Percentiles rank a stretch among this genome's conserved stretches.
Evolutionary conservation across 306 rosid genomes (phyloP).

Genomic region (Canavalia gladiata): DNA sequence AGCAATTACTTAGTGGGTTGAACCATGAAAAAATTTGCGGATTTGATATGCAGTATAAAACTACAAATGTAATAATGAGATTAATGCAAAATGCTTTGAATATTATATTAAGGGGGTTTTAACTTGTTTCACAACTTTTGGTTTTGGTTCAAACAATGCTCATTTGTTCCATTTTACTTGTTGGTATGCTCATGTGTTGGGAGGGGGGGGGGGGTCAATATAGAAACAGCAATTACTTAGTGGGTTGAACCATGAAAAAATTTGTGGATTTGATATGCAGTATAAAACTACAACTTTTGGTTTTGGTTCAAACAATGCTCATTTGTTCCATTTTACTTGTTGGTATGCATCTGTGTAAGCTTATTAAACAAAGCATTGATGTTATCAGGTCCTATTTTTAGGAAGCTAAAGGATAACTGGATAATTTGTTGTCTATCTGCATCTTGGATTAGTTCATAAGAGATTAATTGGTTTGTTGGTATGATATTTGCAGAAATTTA

Average conservation of each 20-base stretch:
- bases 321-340: background rate
- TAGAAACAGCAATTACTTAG: no score
- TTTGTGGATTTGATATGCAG: background rate
- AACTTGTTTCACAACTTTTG: conserved; percentile 14
- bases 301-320: background rate
- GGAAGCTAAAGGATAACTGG: background rate
- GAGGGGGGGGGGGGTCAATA: no score
- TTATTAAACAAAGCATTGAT: conserved; percentile 3
- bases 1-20: background rate
- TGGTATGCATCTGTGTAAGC: conserved; percentile 2
- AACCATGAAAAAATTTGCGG: background rate
- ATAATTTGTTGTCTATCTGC: conserved; percentile 21
- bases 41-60: background rate
- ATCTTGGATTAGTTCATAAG: conserved; percentile 21
- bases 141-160: background rate
- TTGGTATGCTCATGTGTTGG: background rate
- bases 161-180: background rate
- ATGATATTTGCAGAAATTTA: conserved; percentile 11
- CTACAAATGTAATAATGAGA: conserved; percentile 3
- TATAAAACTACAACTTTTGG: conserved; percentile 2
- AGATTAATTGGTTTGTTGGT: conserved; percentile 26
- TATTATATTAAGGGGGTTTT: background rate
- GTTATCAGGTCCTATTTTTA: background rate
- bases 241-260: no score
- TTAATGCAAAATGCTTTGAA: conserved; percentile 3